These are phyloP conservation scores for Aspergillus fructus DNA, from an alignment of 2,329 filamentous ascomycete species.

Conservation along the genomic window DNA sequence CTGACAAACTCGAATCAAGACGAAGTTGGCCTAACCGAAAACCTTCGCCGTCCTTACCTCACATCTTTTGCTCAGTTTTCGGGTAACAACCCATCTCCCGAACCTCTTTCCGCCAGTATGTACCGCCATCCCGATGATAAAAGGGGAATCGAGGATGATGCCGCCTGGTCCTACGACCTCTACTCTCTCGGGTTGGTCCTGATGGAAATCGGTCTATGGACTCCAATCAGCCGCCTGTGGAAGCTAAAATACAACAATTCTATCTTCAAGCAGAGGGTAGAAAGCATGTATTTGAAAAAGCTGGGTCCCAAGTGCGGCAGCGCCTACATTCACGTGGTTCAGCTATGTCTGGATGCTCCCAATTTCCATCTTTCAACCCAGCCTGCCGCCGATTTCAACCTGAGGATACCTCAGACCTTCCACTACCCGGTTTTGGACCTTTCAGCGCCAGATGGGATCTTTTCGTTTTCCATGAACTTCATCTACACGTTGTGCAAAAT, in stretches of 20 bases:
- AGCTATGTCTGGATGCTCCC: constrained; percentile 60
- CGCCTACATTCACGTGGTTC: constrained; percentile 62
- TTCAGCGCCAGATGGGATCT: constrained; percentile 39
- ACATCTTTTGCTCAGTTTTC: constrained; percentile 62
- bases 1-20: constrained; percentile 32
- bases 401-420: constrained; percentile 42
- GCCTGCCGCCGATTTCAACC: constrained; percentile 40
- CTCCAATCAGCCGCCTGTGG: constrained; percentile 61
- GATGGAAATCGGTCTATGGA: constrained; percentile 65
- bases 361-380: constrained; percentile 48
- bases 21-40: constrained; percentile 38
- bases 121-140: constrained; percentile 59
- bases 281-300: constrained; percentile 62
- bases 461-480: constrained; percentile 46
- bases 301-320: constrained; percentile 64
- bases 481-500: constrained; percentile 45
- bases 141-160: constrained; percentile 38
- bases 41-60: constrained; percentile 57
- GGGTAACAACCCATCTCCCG: constrained; percentile 46
- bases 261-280: constrained; percentile 64
- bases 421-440: constrained; percentile 45
- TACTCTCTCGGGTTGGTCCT: constrained; percentile 63
- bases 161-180: constrained; percentile 52
- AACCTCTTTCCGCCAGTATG: constrained; percentile 53
- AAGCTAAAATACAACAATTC: constrained; percentile 63